Evolutionary conservation across 495 filamentous ascomycete species (phyloP), one percentile per base, ranked within the genome.

Genomic region (Neurospora cerealis): DNA sequence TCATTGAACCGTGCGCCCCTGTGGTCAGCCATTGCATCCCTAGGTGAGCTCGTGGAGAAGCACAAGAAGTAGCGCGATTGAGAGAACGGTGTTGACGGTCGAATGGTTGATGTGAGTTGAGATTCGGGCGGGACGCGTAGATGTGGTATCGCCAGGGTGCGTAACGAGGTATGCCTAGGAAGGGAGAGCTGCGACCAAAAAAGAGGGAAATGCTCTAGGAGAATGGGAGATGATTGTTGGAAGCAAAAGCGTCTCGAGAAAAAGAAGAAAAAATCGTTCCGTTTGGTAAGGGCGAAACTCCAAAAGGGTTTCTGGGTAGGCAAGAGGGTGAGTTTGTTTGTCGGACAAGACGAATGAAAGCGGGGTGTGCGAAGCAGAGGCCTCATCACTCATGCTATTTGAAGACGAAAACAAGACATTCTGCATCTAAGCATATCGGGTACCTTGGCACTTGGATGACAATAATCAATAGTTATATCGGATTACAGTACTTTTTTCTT

Each of bases 1-100:
- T 80, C 79, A 41, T 79, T 79, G 69, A 77, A 15, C 10, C 78
- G 74, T 13, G 69, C 40, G 1, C 72, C 74, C 2, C 66, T 7
- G 38, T 71, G 19, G 13, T 75, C 73, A 1, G 78, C 73, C 77
- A 77, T 80, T 38, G 38, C 34, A 19, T 11, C 15, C 5, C 2
- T 13, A 39, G 44, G 3, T n/a, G 37, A 19, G 21, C 3, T 40
- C 28, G 46, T 72, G 37, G 17, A 11, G 48, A 15, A 41, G 34
- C 38, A 41, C 32, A 3, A 66, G 28, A 34, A 66, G 28, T 34
- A 9, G 54, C 28, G 54, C 54, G 15, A 28, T 32, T 66, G 54
- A 66, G 54, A 66, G 15, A 17, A 34, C 34, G 2, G 48, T 66
- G 24, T 36, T 7, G 15, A 36, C 9, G 28, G 54, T 1, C 28